Percentiles rank a stretch among this genome's conserved stretches.
phyloP scores from a whole-genome alignment of 331 rosid genomes.

The Rosa hybrid region DNA sequence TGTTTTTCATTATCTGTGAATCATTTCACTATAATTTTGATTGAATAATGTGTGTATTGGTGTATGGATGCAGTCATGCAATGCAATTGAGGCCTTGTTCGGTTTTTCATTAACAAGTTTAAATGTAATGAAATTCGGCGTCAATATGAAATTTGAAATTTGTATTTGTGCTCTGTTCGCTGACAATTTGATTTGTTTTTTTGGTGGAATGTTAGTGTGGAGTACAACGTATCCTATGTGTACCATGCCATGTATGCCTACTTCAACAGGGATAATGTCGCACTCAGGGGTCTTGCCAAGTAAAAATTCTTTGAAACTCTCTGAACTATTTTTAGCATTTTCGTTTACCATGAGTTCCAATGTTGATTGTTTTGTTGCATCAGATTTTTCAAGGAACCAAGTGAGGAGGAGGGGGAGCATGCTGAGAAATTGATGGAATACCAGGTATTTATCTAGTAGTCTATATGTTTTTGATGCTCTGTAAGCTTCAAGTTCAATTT shows the following conservation, averaged over 20 bases:
- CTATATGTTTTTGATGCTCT: background rate
- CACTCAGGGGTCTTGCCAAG: slow-evolving; percentile 87
- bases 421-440: slow-evolving; percentile 86
- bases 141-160: no score
- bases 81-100: no score
- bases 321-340: background rate
- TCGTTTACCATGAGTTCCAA: background rate
- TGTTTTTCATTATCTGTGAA: no score
- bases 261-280: slow-evolving; percentile 87
- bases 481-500: background rate
- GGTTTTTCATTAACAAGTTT: no score
- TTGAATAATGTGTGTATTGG: no score
- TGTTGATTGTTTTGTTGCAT: background rate
- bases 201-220: slow-evolving; percentile 56
- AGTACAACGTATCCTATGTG: slow-evolving; percentile 78
- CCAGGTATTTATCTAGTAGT: slow-evolving; percentile 46
- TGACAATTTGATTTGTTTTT: background rate
- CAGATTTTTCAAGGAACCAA: slow-evolving; percentile 65
- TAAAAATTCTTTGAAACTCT: slow-evolving; percentile 21
- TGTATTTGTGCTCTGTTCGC: background rate
- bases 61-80: no score
- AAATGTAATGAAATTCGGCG: no score
- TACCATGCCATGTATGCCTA: slow-evolving; percentile 88
- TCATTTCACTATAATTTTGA: no score
- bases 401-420: slow-evolving; percentile 81